Percentiles rank a stretch among this genome's conserved stretches.
These are phyloP conservation scores for Cutaneotrichosporon dermatis DNA, from an alignment of 1,284 basidiomycete species.

Conservation along the genomic window DNA sequence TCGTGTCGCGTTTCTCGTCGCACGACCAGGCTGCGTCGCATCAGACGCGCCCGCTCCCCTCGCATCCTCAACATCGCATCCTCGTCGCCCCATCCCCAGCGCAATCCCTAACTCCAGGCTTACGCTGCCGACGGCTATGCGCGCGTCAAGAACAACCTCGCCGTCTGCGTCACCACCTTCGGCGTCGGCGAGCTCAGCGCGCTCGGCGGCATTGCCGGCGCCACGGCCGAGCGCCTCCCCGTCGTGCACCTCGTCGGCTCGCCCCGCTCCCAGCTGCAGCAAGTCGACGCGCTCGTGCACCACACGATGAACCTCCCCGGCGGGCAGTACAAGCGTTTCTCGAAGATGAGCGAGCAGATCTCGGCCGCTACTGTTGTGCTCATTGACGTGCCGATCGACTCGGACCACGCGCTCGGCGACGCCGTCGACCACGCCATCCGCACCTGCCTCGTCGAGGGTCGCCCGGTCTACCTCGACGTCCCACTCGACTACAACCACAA, in stretches of 20 bases:
- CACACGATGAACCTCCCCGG: slow-evolving; percentile 16
- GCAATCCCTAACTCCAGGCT: slow-evolving; percentile 36
- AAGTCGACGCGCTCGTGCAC: slow-evolving; percentile 61
- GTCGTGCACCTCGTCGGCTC: slow-evolving; percentile 86
- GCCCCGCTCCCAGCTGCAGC: slow-evolving; percentile 75
- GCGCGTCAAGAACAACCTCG: slow-evolving; percentile 70
- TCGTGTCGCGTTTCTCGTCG: too few relatives aligned
- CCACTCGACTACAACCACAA: slow-evolving; percentile 77
- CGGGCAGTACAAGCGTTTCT: slow-evolving; percentile 44
- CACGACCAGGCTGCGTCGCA: too few relatives aligned
- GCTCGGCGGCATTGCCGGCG: slow-evolving; percentile 56
- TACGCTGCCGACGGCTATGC: slow-evolving; percentile 94
- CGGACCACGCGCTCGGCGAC: slow-evolving; percentile 53
- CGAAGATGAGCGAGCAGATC: slow-evolving; percentile 69
- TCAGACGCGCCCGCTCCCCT: too few relatives aligned
- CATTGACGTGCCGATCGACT: slow-evolving; percentile 49
- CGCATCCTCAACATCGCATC: too few relatives aligned
- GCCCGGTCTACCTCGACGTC: slow-evolving; percentile 81
- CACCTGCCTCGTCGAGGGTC: slow-evolving; percentile 62
- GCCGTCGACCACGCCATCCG: slow-evolving; percentile 74
- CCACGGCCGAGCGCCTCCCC: slow-evolving; percentile 77
- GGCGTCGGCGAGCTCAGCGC: slow-evolving; percentile 87
- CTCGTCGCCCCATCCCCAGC: too few relatives aligned
- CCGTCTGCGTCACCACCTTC: slow-evolving; percentile 69
- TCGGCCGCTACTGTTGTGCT: slow-evolving; percentile 64